Evolutionary conservation across 2,329 filamentous ascomycete species (phyloP).

Genomic region (Monilinia fructicola): DNA sequence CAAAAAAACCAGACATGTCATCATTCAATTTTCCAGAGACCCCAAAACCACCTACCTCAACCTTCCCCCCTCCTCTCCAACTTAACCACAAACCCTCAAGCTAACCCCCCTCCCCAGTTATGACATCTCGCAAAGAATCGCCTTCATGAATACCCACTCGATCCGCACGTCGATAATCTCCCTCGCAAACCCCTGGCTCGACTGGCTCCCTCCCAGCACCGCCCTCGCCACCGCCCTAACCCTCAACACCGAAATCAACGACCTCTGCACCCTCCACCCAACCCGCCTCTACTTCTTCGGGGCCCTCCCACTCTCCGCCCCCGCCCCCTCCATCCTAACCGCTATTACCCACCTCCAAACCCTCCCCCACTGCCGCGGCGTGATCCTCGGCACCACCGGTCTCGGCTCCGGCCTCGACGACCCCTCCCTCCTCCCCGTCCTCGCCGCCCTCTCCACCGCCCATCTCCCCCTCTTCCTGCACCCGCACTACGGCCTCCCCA

Average conservation of each 20-base stretch:
- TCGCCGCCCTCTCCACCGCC: conserved; percentile 64
- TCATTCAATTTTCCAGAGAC: background rate
- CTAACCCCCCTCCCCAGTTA: background rate
- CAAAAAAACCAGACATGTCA: background rate
- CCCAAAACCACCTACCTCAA: background rate
- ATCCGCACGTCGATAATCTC: conserved; percentile 85
- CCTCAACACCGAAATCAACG: conserved; percentile 77
- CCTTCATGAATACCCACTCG: conserved; percentile 82
- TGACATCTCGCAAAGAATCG: conserved; percentile 74
- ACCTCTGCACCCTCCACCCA: conserved; percentile 64
- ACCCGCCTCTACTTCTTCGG: conserved; percentile 80
- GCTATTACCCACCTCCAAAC: conserved; percentile 63
- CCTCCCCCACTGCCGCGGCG: conserved; percentile 72
- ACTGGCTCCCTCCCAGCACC: conserved; percentile 67
- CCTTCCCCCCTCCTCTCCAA: too few relatives aligned
- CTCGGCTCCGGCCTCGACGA: conserved; percentile 82
- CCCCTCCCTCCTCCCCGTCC: conserved; percentile 67
- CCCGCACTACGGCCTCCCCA: conserved; percentile 86
- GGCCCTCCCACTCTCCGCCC: conserved; percentile 73
- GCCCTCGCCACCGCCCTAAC: conserved; percentile 62
- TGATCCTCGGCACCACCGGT: conserved; percentile 84
- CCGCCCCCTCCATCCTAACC: conserved; percentile 57
- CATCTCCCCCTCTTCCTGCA: conserved; percentile 76
- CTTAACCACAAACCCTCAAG: too few relatives aligned
- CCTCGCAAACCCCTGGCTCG: conserved; percentile 90